phyloP scores from a whole-genome alignment of 1,284 basidiomycete species.

The Meripilus lineatus region DNA sequence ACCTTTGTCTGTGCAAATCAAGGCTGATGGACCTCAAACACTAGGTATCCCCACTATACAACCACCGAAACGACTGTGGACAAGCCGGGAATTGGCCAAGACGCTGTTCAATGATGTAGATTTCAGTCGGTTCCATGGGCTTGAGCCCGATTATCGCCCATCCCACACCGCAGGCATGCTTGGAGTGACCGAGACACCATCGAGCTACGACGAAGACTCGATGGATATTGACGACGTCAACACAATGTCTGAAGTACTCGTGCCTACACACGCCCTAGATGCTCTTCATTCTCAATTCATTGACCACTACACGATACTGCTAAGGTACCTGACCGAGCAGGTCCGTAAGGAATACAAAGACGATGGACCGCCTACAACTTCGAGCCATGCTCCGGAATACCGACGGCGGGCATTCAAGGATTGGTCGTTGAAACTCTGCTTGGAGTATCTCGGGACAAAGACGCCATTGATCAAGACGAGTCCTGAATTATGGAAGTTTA shows the following conservation, averaged over 20 bases:
- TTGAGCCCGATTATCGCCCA: constrained; percentile 20
- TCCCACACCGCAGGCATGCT: constrained; percentile 14
- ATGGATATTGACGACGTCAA: constrained; percentile 62
- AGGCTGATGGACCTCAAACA: not conserved
- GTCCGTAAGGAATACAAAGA: constrained; percentile 40
- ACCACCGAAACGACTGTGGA: constrained; percentile 24
- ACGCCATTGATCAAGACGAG: constrained; percentile 20
- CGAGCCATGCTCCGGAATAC: constrained; percentile 53
- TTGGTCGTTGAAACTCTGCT: constrained; percentile 51
- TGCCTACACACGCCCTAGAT: constrained; percentile 55
- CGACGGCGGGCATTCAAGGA: constrained; percentile 35
- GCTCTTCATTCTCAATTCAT: constrained; percentile 63
- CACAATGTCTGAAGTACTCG: constrained; percentile 16
- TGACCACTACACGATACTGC: constrained; percentile 58
- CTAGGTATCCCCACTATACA: constrained; percentile 19
- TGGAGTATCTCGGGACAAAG: constrained; percentile 48
- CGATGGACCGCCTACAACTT: constrained; percentile 28
- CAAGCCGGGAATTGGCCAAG: constrained; percentile 27
- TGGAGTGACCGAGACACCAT: constrained; percentile 15
- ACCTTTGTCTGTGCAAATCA: not conserved
- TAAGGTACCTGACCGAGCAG: constrained; percentile 51
- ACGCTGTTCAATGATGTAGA: constrained; percentile 7
- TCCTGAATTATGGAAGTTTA: constrained; percentile 47
- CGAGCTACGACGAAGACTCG: constrained; percentile 38
- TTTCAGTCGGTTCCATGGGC: constrained; percentile 18